These are phyloP conservation scores for Trypanosomatidae sp. DNA, from an alignment of 208 protist genomes.

Conservation along the genomic window DNA sequence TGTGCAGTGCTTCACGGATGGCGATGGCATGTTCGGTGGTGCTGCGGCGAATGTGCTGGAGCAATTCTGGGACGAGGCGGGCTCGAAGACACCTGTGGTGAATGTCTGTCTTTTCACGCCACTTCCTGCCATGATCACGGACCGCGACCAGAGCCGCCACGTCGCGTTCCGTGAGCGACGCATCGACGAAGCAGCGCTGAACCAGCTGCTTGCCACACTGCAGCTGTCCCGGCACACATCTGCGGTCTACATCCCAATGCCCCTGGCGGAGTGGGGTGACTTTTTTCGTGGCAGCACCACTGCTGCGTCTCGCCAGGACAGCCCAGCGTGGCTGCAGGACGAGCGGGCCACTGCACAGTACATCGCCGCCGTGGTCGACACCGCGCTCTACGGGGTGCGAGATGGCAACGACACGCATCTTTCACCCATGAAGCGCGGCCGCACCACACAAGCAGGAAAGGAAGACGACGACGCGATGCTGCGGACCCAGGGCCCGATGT, in stretches of 20 bases:
- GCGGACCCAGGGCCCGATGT: constrained; percentile 56
- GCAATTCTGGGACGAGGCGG: constrained; percentile 68
- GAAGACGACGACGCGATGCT: too few relatives aligned
- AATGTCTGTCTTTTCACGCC: constrained; percentile 49
- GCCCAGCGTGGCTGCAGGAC: constrained; percentile 61
- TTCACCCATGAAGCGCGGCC: too few relatives aligned
- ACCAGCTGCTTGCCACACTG: constrained; percentile 70
- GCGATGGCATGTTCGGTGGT: constrained; percentile 74
- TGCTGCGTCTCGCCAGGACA: background rate
- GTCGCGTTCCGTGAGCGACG: constrained; percentile 62
- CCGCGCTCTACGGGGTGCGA: constrained; percentile 66
- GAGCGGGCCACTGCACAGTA: constrained; percentile 79
- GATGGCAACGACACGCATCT: constrained; percentile 40
- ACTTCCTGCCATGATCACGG: constrained; percentile 35
- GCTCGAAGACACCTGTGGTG: constrained; percentile 50
- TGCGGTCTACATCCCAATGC: constrained; percentile 71
- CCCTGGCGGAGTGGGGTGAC: constrained; percentile 45
- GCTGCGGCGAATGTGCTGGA: constrained; percentile 65
- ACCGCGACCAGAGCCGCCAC: constrained; percentile 11
- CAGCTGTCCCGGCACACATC: constrained; percentile 45
- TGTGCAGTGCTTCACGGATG: constrained; percentile 74
- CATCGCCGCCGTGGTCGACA: constrained; percentile 66
- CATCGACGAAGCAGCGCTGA: constrained; percentile 56
- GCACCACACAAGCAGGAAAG: too few relatives aligned
- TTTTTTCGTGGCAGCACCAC: constrained; percentile 39